phyloP scores from a whole-genome alignment of 345 rosid species.

The Ceriops zippeliana region DNA sequence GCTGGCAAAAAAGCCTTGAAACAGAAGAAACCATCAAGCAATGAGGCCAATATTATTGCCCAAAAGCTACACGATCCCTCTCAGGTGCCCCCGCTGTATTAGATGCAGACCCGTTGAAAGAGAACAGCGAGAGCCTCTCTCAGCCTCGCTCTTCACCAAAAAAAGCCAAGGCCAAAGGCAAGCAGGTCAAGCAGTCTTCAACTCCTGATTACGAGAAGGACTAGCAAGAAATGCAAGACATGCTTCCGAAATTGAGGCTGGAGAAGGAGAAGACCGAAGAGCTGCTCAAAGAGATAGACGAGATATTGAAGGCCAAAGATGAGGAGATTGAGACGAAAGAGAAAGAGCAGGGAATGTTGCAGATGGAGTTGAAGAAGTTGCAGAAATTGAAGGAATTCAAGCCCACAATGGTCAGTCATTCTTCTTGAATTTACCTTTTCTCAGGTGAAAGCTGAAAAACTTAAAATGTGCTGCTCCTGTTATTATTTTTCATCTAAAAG shows the following conservation, averaged over 20 bases:
- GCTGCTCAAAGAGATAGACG: slow-evolving; percentile 69
- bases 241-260: slow-evolving; percentile 62
- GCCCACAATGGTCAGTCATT: slow-evolving; percentile 55
- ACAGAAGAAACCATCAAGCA: slow-evolving; percentile 47
- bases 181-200: slow-evolving; percentile 19
- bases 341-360: slow-evolving; percentile 62
- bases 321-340: slow-evolving; percentile 69
- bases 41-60: slow-evolving; percentile 47
- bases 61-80: slow-evolving; percentile 29
- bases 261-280: slow-evolving; percentile 83
- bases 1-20: slow-evolving; percentile 61
- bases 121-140: slow-evolving; percentile 33
- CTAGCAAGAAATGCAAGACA: slow-evolving; percentile 64
- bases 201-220: slow-evolving; percentile 46
- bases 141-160: slow-evolving; percentile 38
- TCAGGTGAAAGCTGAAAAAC: too few species aligned
- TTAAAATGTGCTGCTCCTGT: too few species aligned
- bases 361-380: slow-evolving; percentile 65
- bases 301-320: slow-evolving; percentile 65
- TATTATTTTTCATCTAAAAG: too few species aligned
- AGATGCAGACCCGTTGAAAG: too few species aligned
- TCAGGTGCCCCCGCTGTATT: neutral
- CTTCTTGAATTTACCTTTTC: too few species aligned
- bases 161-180: slow-evolving; percentile 38
- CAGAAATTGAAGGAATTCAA: slow-evolving; percentile 86